phyloP scores from a whole-genome alignment of 2,329 filamentous ascomycete species.

The Furcasterigmium sp. region DNA sequence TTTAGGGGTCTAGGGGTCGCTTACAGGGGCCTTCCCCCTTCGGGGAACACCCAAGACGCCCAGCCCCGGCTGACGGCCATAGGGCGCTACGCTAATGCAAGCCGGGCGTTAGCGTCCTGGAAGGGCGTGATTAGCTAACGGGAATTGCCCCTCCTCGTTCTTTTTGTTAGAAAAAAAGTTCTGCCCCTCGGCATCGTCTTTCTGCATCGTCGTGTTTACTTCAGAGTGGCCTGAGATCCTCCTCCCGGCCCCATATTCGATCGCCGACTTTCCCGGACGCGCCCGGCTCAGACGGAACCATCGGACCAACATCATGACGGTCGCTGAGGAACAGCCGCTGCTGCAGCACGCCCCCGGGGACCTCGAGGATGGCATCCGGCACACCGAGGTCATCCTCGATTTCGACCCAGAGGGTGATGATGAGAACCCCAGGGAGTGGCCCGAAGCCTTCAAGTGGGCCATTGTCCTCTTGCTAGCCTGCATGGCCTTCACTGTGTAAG shows the following conservation, averaged over 20 bases:
- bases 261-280: not conserved
- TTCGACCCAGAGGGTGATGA: constrained; percentile 13
- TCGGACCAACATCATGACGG: not conserved
- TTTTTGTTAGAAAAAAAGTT: not conserved
- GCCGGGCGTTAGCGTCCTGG: not conserved
- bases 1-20: too few species aligned
- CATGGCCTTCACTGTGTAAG: constrained; percentile 53
- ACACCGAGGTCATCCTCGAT: constrained; percentile 4
- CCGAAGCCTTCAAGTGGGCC: constrained; percentile 43
- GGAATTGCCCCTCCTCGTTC: not conserved
- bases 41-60: too few species aligned
- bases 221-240: not conserved
- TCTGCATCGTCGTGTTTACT: not conserved
- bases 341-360: not conserved
- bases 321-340: not conserved
- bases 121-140: not conserved
- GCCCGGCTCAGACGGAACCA: not conserved
- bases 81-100: not conserved
- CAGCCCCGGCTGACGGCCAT: too few species aligned
- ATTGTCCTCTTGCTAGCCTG: constrained; percentile 47
- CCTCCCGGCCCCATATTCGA: not conserved
- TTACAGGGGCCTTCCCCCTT: too few species aligned
- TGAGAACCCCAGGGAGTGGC: constrained; percentile 48
- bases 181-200: not conserved
- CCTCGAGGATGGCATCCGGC: constrained; percentile 9